Percentiles rank a stretch among this genome's conserved stretches.
Conservation (phyloP, 2,329 filamentous ascomycete genomes). For the Cadophora luteo-olivacea region DNA sequence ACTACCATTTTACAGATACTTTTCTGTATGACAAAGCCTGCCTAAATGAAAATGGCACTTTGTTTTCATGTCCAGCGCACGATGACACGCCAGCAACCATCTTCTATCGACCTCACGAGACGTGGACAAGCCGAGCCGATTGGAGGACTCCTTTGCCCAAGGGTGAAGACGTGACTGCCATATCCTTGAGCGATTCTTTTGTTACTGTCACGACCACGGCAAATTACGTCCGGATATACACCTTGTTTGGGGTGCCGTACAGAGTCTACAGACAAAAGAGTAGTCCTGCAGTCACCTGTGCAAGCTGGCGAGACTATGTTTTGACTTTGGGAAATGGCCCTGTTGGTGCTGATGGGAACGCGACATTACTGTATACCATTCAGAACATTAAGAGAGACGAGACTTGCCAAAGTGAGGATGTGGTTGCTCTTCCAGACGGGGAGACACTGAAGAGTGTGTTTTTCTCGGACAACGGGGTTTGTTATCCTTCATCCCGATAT, state of each 20-base stretch:
- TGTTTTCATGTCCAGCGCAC: conserved; percentile 81
- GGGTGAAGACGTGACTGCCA: conserved; percentile 85
- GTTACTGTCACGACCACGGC: conserved; percentile 86
- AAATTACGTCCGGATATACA: conserved; percentile 92
- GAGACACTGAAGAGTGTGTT: conserved; percentile 81
- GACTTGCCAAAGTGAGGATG: conserved; percentile 92
- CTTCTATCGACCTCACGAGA: conserved; percentile 97
- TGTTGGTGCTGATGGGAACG: conserved; percentile 76
- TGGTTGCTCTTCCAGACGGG: conserved; percentile 80
- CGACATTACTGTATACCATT: conserved; percentile 86
- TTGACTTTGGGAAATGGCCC: conserved; percentile 94
- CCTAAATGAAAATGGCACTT: conserved; percentile 80
- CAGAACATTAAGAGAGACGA: conserved; percentile 94
- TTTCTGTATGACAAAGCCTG: conserved; percentile 97
- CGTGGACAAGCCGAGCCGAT: conserved; percentile 89
- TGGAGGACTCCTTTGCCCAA: conserved; percentile 89
- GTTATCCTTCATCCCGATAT: conserved; percentile 42
- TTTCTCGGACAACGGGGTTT: conserved; percentile 88
- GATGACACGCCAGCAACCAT: conserved; percentile 74
- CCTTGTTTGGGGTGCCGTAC: conserved; percentile 87
- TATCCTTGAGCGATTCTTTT: conserved; percentile 91
- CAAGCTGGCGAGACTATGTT: conserved; percentile 95
- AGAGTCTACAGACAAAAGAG: conserved; percentile 92
- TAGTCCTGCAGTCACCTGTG: conserved; percentile 87
- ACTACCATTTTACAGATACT: conserved; percentile 97